Base-by-base conservation (phyloP, 495 filamentous ascomycete species). In the Choiromyces venosus region DNA sequence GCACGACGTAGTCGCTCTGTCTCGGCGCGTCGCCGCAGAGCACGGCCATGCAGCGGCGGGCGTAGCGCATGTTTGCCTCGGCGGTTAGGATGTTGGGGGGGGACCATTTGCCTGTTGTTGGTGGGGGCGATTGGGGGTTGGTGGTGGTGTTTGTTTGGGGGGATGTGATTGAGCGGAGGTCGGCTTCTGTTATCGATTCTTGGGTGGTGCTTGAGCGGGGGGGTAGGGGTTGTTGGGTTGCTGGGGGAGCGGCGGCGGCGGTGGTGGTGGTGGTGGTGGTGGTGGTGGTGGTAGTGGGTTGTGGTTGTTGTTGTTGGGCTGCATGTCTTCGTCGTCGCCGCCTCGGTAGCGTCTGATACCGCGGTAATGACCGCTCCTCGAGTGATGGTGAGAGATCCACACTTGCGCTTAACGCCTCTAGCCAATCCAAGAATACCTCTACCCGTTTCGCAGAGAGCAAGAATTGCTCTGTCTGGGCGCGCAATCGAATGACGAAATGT, bases 401-500 rank as follows among this genome's bases (percentile, higher is more conserved):
- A n/a, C 84, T 86, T 39, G 84, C 84, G 72, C 84, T 85, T 39
- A 89, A 73, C 8, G 81, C 79, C 71, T 88, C 83, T 0, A 91
- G 79, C 86, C 89, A 88, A 21, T 82, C 82, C 68, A 89, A 81
- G 73, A 88, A 87, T 4, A 83, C 84, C 64, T 85, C 84, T 68
- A 89, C 78, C 25, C 85, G 83, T 46, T 83, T 75, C 74, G 86
- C 88, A 25, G 86, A 86, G 33, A 91, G 79, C 8, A 91, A 76
- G 70, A 91, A 87, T 81, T 91, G 89, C 69, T 91, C 88, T 6
- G 87, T 85, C 75, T 91, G 89, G 16, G 85, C 83, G 25, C 89
- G 83, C 66, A 91, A 72, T n/a, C 89, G 86, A 64, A 91, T 85
- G 44, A 89, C 87, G 76, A 86, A 86, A 38, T 86, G 84, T 37